phyloP scores from a whole-genome alignment of 768 basidiomycete species.

The Ephemerocybe angulata region DNA sequence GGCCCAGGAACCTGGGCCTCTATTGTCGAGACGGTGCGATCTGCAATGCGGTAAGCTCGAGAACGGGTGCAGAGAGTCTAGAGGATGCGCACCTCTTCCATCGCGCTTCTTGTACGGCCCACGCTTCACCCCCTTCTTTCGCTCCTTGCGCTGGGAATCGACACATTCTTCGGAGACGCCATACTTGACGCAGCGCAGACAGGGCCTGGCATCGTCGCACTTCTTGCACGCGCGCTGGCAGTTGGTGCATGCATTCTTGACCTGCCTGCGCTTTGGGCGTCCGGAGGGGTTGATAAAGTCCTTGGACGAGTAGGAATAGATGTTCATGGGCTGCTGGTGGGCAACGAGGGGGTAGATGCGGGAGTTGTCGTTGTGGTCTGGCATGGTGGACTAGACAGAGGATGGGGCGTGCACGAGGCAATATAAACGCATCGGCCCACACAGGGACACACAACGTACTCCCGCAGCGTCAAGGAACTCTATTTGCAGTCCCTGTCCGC shows the following conservation, averaged over 20 bases:
- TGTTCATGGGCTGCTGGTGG: slow-evolving; percentile 51
- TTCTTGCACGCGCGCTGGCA: slow-evolving; percentile 92
- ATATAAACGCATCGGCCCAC: neutral
- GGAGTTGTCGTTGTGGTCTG: slow-evolving; percentile 6
- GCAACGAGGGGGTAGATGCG: slow-evolving; percentile 44
- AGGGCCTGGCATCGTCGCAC: slow-evolving; percentile 88
- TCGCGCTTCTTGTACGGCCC: slow-evolving; percentile 95
- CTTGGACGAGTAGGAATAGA: slow-evolving; percentile 53
- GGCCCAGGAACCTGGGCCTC: slow-evolving; percentile 39
- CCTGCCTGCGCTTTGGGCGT: slow-evolving; percentile 78
- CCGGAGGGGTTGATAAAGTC: slow-evolving; percentile 45
- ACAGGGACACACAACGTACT: neutral
- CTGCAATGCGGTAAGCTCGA: slow-evolving; percentile 46
- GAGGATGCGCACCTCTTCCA: slow-evolving; percentile 65
- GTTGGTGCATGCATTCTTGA: slow-evolving; percentile 89
- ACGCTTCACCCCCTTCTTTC: slow-evolving; percentile 82
- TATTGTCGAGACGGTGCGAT: slow-evolving; percentile 56
- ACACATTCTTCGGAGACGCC: slow-evolving; percentile 83
- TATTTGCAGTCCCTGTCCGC: neutral
- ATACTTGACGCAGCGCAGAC: slow-evolving; percentile 90
- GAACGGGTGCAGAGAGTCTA: slow-evolving; percentile 22
- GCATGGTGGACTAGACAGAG: slow-evolving; percentile 8
- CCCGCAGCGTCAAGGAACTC: neutral
- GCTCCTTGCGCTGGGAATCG: slow-evolving; percentile 89
- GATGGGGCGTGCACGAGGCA: slow-evolving; percentile 8